Evolutionary conservation across 805 yeast genomes (phyloP), one percentile per base, ranked within the genome.

Genomic region (Lipomyces chichibuensis): DNA sequence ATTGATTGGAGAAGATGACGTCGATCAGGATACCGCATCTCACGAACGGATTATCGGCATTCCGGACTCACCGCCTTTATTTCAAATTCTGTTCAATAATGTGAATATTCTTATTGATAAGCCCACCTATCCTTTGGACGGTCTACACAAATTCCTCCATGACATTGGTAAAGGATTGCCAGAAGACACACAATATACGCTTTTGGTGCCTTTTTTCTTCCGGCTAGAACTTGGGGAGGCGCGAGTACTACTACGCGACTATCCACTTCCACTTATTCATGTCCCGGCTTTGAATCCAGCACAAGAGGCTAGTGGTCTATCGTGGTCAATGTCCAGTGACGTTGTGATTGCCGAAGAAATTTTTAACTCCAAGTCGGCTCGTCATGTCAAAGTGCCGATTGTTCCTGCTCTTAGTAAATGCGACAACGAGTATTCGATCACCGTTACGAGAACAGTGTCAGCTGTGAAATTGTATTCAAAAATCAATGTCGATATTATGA

Each of bases 151-250:
- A n/a, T 93, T 86, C 74, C 75, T 93, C 33, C 77, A 88, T 74
- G 84, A 86, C 4, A 80, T 89, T 7, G 98, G 98, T 1, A 92
- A 92, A 75, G 96, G 95, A 0, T 84, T 89, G 13, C 98, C 98
- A 0, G 74, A 75, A 62, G 91, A 89, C 65, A 85, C 92, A 0
- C 74, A 81, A 61, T 93, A 86, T 75, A 86, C 94, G 0, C 80
- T 90, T 23, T 75, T 88, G 75, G 73, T 92, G 1, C 98, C 98
- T 0, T 73, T 87, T 63, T 80, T 80, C 75, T 55, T 89, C 14
- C 85, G 87, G 63, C 79, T 90, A 60, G 81, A 79, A 17, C 80
- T 90, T 51, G 78, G 80, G 2, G 96, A 91, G 73, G 75, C 88
- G 13, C 79, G 95, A 66, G 82, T 87, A 72, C 94, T 90, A 75